Base-by-base conservation (phyloP, 2,329 filamentous ascomycete genomes). In the Rosellinia necatrix region DNA sequence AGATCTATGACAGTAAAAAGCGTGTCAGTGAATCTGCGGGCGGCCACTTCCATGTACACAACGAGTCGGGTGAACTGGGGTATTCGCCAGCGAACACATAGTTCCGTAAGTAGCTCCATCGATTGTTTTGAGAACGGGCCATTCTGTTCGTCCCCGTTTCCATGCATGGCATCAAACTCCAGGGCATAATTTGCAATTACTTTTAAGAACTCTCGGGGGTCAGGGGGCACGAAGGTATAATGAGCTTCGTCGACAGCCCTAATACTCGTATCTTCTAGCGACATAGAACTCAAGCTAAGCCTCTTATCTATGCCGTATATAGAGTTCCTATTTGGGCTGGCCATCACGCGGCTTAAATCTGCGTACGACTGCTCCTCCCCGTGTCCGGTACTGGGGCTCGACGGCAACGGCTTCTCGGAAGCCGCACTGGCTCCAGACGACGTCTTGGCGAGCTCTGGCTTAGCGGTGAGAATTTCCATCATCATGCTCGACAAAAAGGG, bases 401-500 rank as follows among this genome's bases (percentile, higher is more conserved):
- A 15, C 78, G 86, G 85, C 47, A 90, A 76, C 10, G 79, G 71
- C 67, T 83, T 85, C 43, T 85, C 83, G 19, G 79, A 49, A 41
- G 53, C 61, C 9, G 51, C 57, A 19, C 44, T 75, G 25, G 78
- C 76, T 13, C 78, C 79, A 1, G 87, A 83, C 3, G 89, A 87
- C 61, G 83, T 88, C 70, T 92, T 96, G 46, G 91, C 88, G 49
- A 97, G 79, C 62, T 93, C 89, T 3, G 92, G 93, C 64, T 90
- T 91, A 5, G 89, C 89, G 58, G 90, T 91, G 35, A 97, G 78
- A 61, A 99, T 91, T 32, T 92, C 90, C 66, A 96, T 81, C 81
- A 99, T 94, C 85, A 97, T 92, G 65, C 94, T 90, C 5, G 92
- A 94, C 37, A 99, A 77, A 65, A 96, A 91, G 10, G 89, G 88